Evolutionary conservation across 495 filamentous ascomycete species (phyloP), one percentile per base, ranked within the genome.

Genomic region (Lindgomyces ingoldianus): DNA sequence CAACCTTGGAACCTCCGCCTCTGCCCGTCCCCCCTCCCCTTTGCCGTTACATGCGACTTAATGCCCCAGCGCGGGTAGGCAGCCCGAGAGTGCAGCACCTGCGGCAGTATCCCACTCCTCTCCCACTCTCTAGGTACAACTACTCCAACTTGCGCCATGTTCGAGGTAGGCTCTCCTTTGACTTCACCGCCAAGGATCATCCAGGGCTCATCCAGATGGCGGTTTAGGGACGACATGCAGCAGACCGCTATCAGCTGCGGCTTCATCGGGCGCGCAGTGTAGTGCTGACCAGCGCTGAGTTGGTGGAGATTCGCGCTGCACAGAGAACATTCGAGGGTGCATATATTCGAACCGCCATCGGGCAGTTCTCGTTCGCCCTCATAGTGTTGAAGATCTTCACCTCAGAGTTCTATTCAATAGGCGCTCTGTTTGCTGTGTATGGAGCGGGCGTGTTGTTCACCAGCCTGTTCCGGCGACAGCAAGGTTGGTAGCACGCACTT

Each of bases 271-370:
- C 93, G 50, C 85, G 89, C 46, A 90, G 88, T 30, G 90, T 95
- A 6, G 80, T 93, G 21, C 83, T 96, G 48, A 94, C 91, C 4
- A 79, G 84, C 16, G 79, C 86, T 64, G 94, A 98, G 73, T 84
- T 98, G 11, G 89, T 96, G 55, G 93, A 98, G 73, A 89, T 98
- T 69, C 91, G 93, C 60, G 93, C 93, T 0, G 89, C 93, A 3
- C 94, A 98, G 75, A 84, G 94, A 18, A 98, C 94, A 16, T 98
- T 98, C 68, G 94, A 98, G 79, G 94, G 94, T 0, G 95, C 94
- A 30, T 98, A 98, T 77, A 85, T 96, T 64, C 91, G 94, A 53
- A 98, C 94, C 0, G 91, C 93, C 0, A 86, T 98, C 30, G 88
- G 87, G 2, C 93, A 97, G 74, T 98, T 97, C 82, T 91, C 87